phyloP scores from a whole-genome alignment of 345 rosid species.

The Psidium friedrichsthalianum region DNA sequence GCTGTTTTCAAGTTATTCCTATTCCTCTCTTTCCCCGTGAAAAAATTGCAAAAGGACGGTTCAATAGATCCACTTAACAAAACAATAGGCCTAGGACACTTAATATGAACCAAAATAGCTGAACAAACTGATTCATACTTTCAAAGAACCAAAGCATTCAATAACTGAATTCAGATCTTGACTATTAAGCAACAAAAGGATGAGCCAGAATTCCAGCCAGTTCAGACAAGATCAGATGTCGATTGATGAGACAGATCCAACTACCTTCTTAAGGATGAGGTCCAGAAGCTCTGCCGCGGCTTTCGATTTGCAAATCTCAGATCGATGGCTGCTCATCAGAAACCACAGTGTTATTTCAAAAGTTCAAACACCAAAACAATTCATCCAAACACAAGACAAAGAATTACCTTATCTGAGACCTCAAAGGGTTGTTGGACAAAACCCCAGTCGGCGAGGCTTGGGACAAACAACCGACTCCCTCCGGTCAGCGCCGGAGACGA shows the following conservation, averaged over 20 bases:
- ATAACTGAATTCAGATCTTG: neutral
- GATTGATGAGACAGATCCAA: neutral
- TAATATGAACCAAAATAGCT: neutral
- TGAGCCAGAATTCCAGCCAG: neutral
- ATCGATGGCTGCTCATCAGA: slow-evolving; percentile 34
- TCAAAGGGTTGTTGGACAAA: slow-evolving; percentile 24
- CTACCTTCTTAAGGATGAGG: slow-evolving; percentile 68
- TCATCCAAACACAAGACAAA: neutral
- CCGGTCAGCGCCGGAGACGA: slow-evolving; percentile 28
- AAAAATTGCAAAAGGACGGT: neutral
- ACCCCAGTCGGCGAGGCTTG: slow-evolving; percentile 67
- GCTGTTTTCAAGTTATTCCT: neutral
- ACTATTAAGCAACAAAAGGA: neutral
- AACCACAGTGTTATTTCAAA: neutral
- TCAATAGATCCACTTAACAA: neutral
- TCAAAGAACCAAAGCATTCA: slow-evolving; percentile 7
- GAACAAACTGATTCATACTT: neutral
- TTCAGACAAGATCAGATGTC: neutral
- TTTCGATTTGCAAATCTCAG: slow-evolving; percentile 44
- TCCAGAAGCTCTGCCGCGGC: slow-evolving; percentile 82
- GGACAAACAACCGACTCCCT: slow-evolving; percentile 68
- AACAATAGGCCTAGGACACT: neutral
- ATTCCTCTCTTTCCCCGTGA: neutral
- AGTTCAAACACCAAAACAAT: neutral
- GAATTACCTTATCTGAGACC: slow-evolving; percentile 46